phyloP scores from a whole-genome alignment of 169 alveolate genomes.

The Eimeria praecox region DNA sequence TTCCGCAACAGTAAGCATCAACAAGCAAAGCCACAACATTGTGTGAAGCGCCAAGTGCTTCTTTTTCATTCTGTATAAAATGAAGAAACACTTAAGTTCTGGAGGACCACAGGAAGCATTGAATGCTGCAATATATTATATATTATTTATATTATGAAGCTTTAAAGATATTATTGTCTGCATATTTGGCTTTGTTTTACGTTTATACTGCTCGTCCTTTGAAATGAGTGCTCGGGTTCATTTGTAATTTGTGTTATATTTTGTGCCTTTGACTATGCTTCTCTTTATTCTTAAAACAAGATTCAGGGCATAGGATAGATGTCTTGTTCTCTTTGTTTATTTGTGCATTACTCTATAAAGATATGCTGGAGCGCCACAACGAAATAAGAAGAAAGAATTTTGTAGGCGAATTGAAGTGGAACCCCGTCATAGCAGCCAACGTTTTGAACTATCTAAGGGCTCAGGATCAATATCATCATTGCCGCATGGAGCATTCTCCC shows the following conservation, averaged over 20 bases:
- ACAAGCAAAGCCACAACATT: background rate
- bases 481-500: constrained; percentile 72
- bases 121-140: background rate
- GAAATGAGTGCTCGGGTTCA: too few species aligned
- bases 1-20: constrained; percentile 17
- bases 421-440: constrained; percentile 40
- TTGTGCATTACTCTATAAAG: background rate
- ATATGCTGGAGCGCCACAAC: constrained; percentile 16
- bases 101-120: background rate
- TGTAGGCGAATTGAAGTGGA: constrained; percentile 4
- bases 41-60: background rate
- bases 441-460: background rate
- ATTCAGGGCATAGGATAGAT: background rate
- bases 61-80: background rate
- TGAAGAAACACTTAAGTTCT: too few species aligned
- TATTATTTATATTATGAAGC: too few species aligned
- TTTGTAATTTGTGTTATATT: too few species aligned
- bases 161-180: too few species aligned
- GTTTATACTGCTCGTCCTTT: too few species aligned
- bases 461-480: background rate
- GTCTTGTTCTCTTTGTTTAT: background rate
- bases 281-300: background rate
- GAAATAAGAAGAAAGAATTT: background rate
- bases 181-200: too few species aligned
- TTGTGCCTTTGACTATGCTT: background rate